phyloP scores from a whole-genome alignment of 176 grass and related monocot species.

The Triticum monococcum region DNA sequence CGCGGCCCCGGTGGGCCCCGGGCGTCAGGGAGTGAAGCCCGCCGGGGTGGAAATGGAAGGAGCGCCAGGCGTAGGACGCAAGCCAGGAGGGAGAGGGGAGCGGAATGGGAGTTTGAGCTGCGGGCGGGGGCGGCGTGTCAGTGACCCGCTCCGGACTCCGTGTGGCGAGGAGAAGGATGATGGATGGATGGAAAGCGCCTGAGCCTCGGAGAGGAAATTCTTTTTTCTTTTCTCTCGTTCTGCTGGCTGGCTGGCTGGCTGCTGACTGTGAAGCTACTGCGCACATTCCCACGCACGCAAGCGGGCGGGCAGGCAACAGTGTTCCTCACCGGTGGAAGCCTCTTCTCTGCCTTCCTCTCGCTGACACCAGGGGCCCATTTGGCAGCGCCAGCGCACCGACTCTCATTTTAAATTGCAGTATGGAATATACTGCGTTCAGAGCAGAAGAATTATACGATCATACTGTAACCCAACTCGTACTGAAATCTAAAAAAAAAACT shows the following conservation, averaged over 20 bases:
- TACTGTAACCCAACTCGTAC: background rate
- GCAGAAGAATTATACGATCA: no score
- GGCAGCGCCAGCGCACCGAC: background rate
- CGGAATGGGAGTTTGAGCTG: constrained; percentile 2
- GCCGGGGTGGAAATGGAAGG: background rate
- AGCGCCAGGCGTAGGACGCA: constrained; percentile 41
- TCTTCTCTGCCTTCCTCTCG: background rate
- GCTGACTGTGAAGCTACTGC: background rate
- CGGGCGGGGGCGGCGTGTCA: background rate
- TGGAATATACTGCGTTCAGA: no score
- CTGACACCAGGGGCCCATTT: background rate
- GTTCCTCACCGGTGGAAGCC: background rate
- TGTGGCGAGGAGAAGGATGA: background rate
- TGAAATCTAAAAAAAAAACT: background rate
- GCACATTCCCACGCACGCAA: constrained; percentile 10
- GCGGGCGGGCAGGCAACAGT: background rate
- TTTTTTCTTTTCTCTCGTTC: background rate
- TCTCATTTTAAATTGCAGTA: no score
- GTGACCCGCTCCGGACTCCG: background rate
- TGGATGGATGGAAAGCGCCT: background rate
- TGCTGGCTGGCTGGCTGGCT: background rate
- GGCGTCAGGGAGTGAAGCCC: fast-evolving
- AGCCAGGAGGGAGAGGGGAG: background rate
- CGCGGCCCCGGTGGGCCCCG: background rate
- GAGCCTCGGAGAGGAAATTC: background rate